phyloP scores from a whole-genome alignment of 163 green algal genomes.

The Chlamydomonas reinhardtii region DNA sequence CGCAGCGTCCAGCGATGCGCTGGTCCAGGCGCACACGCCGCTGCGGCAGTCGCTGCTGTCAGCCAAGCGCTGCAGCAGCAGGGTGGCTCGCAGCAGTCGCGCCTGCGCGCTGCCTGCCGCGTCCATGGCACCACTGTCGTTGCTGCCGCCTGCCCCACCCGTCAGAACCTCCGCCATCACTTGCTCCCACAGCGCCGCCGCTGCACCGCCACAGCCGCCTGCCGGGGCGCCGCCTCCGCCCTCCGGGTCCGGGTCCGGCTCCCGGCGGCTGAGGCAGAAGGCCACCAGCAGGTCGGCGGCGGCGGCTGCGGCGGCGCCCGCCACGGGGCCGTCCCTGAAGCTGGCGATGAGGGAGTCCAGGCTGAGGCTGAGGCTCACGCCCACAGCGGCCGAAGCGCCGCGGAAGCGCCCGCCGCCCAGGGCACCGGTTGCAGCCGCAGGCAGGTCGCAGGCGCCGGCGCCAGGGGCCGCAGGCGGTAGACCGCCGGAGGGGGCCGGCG shows the following conservation, averaged over 20 bases:
- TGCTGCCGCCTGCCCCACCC: no score
- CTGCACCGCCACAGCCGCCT: no score
- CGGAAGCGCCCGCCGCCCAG: not conserved
- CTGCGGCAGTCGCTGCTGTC: not conserved
- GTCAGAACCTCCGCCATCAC: not conserved
- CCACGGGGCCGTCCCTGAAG: not conserved
- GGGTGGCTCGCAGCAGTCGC: not conserved
- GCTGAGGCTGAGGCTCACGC: not conserved
- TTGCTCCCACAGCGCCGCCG: constrained; percentile 26
- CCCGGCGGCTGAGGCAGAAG: constrained; percentile 6
- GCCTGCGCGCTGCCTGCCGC: not conserved
- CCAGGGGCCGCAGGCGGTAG: no score
- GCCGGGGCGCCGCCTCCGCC: no score
- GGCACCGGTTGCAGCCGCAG: no score
- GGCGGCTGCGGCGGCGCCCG: constrained; percentile 6
- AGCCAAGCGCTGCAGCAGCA: constrained; percentile 11
- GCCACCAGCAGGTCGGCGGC: constrained; percentile 35
- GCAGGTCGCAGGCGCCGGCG: no score
- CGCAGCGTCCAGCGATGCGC: constrained; percentile 4
- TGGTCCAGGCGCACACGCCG: not conserved
- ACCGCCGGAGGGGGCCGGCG: not conserved
- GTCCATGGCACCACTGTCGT: not conserved
- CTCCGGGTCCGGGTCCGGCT: no score
- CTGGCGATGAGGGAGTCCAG: constrained; percentile 10
- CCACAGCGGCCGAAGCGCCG: not conserved